Evolutionary conservation across 768 basidiomycete species (phyloP).

Genomic region (Macrolepiota albuminosa): DNA sequence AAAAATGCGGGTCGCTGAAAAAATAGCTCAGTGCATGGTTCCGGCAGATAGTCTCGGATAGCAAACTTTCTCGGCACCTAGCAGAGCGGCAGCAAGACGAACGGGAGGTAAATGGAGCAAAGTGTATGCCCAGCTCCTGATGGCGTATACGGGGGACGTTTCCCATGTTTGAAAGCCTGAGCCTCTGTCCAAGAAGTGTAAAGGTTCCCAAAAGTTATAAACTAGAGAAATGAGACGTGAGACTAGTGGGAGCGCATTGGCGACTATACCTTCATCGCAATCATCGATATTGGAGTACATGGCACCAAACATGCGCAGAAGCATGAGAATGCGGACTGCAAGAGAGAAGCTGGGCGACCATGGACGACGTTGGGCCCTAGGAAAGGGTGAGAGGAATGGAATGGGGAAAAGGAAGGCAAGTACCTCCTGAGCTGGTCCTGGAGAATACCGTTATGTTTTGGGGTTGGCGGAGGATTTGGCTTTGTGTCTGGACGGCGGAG

Average conservation of each 20-base stretch:
- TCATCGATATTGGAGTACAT: conserved; percentile 97
- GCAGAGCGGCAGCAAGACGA: conserved; percentile 44
- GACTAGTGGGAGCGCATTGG: neutral
- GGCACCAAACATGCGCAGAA: conserved; percentile 76
- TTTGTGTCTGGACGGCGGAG: conserved; percentile 39
- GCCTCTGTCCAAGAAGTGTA: conserved; percentile 85
- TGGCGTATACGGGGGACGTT: conserved; percentile 83
- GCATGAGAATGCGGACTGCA: conserved; percentile 78
- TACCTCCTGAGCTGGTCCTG: conserved; percentile 80
- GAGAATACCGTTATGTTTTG: conserved; percentile 62
- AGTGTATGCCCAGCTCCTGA: conserved; percentile 94
- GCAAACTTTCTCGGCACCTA: conserved; percentile 70
- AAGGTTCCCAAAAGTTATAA: conserved; percentile 98
- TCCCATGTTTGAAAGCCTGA: conserved; percentile 99
- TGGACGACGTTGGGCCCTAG: conserved; percentile 67
- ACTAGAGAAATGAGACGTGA: conserved; percentile 43
- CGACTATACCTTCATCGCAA: conserved; percentile 84
- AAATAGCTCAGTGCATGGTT: conserved; percentile 11
- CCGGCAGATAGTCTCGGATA: neutral
- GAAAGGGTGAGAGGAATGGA: conserved; percentile 9
- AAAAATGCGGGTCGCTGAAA: conserved; percentile 84
- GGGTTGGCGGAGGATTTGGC: conserved; percentile 24
- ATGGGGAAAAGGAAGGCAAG: neutral
- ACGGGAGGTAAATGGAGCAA: conserved; percentile 71
- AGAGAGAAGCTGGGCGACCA: conserved; percentile 83